These are phyloP conservation scores for Tulasnella sp. DNA, from an alignment of 768 basidiomycete species.

Conservation along the genomic window DNA sequence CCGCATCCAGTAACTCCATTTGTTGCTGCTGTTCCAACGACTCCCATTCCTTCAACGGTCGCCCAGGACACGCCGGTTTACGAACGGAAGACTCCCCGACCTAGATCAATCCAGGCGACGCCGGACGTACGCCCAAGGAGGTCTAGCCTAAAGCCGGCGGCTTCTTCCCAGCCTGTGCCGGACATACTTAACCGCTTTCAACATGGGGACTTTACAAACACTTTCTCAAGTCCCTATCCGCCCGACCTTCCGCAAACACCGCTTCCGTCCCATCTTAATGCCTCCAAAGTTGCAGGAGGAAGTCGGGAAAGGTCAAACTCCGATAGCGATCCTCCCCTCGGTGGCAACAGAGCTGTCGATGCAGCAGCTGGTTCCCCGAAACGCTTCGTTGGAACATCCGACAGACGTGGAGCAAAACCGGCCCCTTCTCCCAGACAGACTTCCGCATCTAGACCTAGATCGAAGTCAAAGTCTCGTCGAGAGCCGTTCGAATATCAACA, in stretches of 20 bases:
- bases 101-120: slow-evolving; percentile 8
- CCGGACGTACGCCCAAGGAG: slow-evolving; percentile 13
- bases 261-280: background rate
- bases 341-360: background rate
- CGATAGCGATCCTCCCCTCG: background rate
- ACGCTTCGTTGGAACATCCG: background rate
- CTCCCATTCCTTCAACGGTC: background rate
- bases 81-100: slow-evolving; percentile 13
- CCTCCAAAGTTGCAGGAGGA: background rate
- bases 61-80: background rate
- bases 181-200: background rate
- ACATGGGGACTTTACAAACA: background rate
- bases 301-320: background rate
- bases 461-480: slow-evolving; percentile 6
- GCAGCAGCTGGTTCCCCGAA: background rate
- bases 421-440: background rate
- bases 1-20: slow-evolving; percentile 11
- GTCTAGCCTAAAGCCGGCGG: slow-evolving; percentile 2
- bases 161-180: background rate
- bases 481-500: background rate
- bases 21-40: slow-evolving; percentile 4
- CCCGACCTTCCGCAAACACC: background rate
- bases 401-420: background rate
- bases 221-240: background rate
- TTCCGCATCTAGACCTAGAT: background rate